Evolutionary conservation across 495 filamentous ascomycete species (phyloP).

Genomic region (Ascodesmis nigricans): DNA sequence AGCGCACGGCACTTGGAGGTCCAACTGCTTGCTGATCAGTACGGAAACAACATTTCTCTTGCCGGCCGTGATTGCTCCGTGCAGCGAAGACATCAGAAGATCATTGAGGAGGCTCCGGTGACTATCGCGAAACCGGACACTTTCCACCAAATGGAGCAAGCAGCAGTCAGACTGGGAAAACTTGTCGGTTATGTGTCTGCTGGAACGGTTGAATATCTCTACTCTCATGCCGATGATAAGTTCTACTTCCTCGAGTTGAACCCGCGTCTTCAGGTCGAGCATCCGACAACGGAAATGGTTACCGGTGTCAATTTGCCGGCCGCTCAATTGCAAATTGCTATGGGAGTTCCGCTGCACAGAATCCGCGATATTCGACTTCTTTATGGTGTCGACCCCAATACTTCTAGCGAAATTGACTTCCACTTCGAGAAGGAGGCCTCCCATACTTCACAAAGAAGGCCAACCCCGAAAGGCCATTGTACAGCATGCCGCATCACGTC

Average conservation of each 20-base stretch:
- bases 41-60: slow-evolving; percentile 97
- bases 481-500: slow-evolving; percentile 99
- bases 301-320: slow-evolving; percentile 92
- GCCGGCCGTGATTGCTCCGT: slow-evolving; percentile 98
- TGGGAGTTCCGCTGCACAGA: slow-evolving; percentile 90
- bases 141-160: slow-evolving; percentile 91
- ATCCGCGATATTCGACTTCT: slow-evolving; percentile 90
- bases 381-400: slow-evolving; percentile 84
- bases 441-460: slow-evolving; percentile 63
- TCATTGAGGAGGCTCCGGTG: slow-evolving; percentile 96
- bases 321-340: slow-evolving; percentile 93
- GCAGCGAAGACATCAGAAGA: slow-evolving; percentile 96
- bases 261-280: slow-evolving; percentile 95
- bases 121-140: slow-evolving; percentile 76
- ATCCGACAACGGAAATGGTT: slow-evolving; percentile 98
- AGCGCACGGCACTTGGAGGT: slow-evolving; percentile 95
- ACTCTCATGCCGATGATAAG: slow-evolving; percentile 93
- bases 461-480: slow-evolving; percentile 83
- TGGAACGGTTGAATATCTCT: slow-evolving; percentile 96
- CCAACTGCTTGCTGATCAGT: slow-evolving; percentile 91
- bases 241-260: slow-evolving; percentile 99
- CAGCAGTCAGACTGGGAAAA: slow-evolving; percentile 76
- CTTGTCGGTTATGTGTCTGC: slow-evolving; percentile 97
- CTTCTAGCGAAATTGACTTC: slow-evolving; percentile 78
- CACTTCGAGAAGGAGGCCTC: slow-evolving; percentile 79